Evolutionary conservation across 805 yeast species (phyloP).

Genomic region (Huiozyma naganishii): DNA sequence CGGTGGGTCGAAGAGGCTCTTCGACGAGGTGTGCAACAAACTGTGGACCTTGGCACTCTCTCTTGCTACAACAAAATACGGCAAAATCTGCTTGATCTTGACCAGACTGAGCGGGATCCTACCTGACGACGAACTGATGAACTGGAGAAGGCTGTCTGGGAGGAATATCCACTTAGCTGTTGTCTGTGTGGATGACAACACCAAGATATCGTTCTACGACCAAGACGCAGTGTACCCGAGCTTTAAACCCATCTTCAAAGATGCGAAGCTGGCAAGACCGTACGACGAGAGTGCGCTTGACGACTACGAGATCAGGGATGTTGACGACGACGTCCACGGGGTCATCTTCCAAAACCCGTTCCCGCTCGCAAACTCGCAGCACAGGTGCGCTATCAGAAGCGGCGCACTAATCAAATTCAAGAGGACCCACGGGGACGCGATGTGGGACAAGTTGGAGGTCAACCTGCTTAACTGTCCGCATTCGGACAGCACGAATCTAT

Average conservation of each 20-base stretch:
- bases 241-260: conserved; percentile 26
- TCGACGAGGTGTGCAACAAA: conserved; percentile 52
- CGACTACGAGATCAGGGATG: conserved; percentile 35
- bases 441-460: conserved; percentile 41
- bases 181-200: conserved; percentile 51
- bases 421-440: conserved; percentile 14
- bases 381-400: conserved; percentile 56
- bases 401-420: conserved; percentile 48
- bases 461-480: conserved; percentile 66
- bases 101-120: conserved; percentile 64
- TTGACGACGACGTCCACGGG: conserved; percentile 43
- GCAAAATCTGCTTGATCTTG: conserved; percentile 48
- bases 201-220: conserved; percentile 34
- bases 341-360: conserved; percentile 48
- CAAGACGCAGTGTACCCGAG: conserved; percentile 26
- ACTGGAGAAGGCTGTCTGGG: conserved; percentile 65
- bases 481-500: conserved; percentile 44
- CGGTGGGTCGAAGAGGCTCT: conserved; percentile 27
- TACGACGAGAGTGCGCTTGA: conserved; percentile 13
- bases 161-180: conserved; percentile 54
- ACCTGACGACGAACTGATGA: conserved; percentile 72
- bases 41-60: conserved; percentile 51
- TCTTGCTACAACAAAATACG: conserved; percentile 34
- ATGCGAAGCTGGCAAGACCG: conserved; percentile 12
- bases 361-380: conserved; percentile 61